Evolutionary conservation across 441 rosid species (phyloP), one percentile per base, ranked within the genome.

Genomic region (Pelargonium exstipulatum): DNA sequence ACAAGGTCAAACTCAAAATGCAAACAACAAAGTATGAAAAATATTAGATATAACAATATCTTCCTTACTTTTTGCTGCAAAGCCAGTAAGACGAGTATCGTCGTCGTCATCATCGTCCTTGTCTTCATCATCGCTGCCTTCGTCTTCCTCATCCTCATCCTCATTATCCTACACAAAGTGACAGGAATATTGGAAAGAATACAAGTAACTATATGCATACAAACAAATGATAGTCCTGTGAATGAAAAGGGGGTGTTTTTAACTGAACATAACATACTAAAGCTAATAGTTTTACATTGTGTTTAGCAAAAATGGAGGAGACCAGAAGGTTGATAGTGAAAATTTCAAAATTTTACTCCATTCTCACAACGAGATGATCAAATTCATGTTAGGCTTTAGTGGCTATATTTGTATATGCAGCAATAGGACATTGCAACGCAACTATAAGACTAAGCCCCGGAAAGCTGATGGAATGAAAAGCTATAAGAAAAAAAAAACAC

Each of bases 11-110:
- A 16, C 57, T 55, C 46, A 9, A 14, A 2, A 18, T 29, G 13
- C 1, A 37, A 53, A 13, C 1, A 43, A 35, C 7, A 0, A 72
- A 75, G 35, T 53, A 68, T 17, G 29, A 64, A 9, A 53, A 1
- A 18, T 37, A 53, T 67, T 45, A 40, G 37, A 65, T 40, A 53
- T 20, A 24, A 51, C 22, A 13, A 62, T 43, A 22, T 13, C 55
- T 51, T 62, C 64, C 86, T 80, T 85, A 94, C 98, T 80, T 80
- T 87, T 90, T 0, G 88, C 85, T 20, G 82, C 81, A 68, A 89
- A 72, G 74, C 86, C 85, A 14, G 79, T 76, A 45, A 81, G 80
- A 7, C 70, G 74, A 12, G 77, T 64, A 32, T 81, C 88, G 4
- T 87, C 83, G 10, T 77, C 82, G 1, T 79, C 86, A 2, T 78